A percentile compares a stretch with the other conserved stretches of the same genome.
Evolutionary conservation across 31 red algal species (phyloP).

Genomic region (Endocladia muricata): DNA sequence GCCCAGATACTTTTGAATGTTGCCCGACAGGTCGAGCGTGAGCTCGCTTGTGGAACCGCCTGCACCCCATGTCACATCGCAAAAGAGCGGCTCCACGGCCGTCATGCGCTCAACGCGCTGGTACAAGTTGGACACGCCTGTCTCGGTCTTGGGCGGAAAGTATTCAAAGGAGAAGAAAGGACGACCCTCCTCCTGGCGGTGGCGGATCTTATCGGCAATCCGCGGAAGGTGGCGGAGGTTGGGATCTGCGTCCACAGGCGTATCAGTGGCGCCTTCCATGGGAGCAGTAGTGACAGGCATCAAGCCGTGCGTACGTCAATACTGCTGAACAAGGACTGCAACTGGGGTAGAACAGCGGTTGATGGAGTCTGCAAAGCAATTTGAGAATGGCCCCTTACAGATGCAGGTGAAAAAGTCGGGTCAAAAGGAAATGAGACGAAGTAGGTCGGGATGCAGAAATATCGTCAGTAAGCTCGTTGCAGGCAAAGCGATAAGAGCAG

Average conservation of each 20-base stretch:
- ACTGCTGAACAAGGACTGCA: too few species aligned
- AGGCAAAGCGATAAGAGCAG: too few species aligned
- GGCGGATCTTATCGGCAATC: conserved; percentile 88
- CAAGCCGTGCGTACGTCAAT: too few species aligned
- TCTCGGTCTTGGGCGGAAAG: conserved; percentile 96
- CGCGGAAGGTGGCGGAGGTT: conserved; percentile 82
- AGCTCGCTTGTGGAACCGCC: conserved; percentile 92
- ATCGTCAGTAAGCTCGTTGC: too few species aligned
- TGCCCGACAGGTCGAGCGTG: conserved; percentile 82
- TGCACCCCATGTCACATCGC: conserved; percentile 98
- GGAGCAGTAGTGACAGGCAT: too few species aligned
- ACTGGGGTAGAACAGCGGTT: too few species aligned
- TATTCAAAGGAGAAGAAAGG: conserved; percentile 98
- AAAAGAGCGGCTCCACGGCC: conserved; percentile 90
- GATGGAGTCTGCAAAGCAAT: too few species aligned
- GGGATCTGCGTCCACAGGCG: conserved; percentile 42
- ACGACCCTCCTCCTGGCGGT: conserved; percentile 56
- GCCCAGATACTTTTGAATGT: conserved; percentile 86
- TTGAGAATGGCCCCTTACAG: too few species aligned
- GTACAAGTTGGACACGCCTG: conserved; percentile 85
- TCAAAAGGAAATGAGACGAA: too few species aligned
- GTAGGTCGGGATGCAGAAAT: too few species aligned
- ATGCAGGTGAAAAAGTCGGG: too few species aligned
- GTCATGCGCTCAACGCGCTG: conserved; percentile 89
- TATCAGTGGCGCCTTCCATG: not conserved